phyloP scores from a whole-genome alignment of 177 flowering plant genomes.

The Vitis hybrid region DNA sequence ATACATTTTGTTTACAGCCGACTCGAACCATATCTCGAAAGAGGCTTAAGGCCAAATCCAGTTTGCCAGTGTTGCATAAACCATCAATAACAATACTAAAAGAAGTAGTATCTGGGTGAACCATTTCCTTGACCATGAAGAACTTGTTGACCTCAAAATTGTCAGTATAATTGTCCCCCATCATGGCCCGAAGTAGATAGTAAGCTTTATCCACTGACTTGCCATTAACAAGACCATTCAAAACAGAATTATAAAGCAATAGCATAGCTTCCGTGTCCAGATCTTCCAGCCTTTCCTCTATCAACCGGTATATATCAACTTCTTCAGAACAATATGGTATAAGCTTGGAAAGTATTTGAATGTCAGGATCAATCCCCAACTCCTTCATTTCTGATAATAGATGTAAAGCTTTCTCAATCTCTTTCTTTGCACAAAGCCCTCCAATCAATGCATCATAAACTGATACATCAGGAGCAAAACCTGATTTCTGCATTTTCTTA shows the following conservation, averaged over 20 bases:
- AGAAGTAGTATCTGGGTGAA: slow-evolving; percentile 39
- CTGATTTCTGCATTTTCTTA: slow-evolving; percentile 54
- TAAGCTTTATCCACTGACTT: slow-evolving; percentile 53
- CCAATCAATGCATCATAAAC: slow-evolving; percentile 67
- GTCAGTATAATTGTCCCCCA: slow-evolving; percentile 24
- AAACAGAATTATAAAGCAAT: slow-evolving; percentile 43
- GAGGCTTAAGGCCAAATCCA: slow-evolving; percentile 66
- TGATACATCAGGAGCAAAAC: slow-evolving; percentile 46
- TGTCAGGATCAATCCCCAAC: slow-evolving; percentile 56
- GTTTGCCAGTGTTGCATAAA: slow-evolving; percentile 43
- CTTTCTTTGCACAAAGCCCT: slow-evolving; percentile 58
- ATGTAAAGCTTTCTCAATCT: slow-evolving; percentile 43
- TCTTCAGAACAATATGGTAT: slow-evolving; percentile 39
- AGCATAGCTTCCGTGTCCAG: slow-evolving; percentile 24
- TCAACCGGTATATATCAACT: slow-evolving; percentile 35
- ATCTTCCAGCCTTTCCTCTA: slow-evolving; percentile 32
- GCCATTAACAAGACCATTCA: slow-evolving; percentile 44
- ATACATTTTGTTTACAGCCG: slow-evolving; percentile 37
- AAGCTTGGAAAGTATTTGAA: slow-evolving; percentile 39
- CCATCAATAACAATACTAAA: slow-evolving; percentile 65
- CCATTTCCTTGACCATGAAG: slow-evolving; percentile 19
- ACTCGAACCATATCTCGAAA: slow-evolving; percentile 45
- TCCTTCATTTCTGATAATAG: slow-evolving; percentile 61
- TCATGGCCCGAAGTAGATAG: slow-evolving; percentile 38
- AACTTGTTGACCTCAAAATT: slow-evolving; percentile 20